phyloP scores from a whole-genome alignment of 2,329 filamentous ascomycete species.

The Ophiosphaerella korrae region DNA sequence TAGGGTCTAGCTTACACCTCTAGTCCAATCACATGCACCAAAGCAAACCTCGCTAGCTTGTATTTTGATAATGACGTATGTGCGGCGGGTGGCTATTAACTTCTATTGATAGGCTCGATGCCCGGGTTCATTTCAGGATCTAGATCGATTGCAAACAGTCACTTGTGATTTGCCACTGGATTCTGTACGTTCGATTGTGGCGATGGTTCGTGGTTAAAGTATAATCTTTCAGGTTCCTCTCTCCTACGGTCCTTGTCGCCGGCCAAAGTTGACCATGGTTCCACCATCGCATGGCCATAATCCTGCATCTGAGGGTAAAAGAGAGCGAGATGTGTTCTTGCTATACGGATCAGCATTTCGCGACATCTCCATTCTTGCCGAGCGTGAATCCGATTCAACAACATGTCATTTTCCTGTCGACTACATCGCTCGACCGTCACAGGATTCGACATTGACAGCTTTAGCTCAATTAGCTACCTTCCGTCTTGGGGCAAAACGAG shows the following conservation, averaged over 20 bases:
- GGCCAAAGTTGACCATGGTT: not conserved
- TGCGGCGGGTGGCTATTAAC: too few species aligned
- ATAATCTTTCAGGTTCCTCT: not conserved
- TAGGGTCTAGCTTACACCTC: too few species aligned
- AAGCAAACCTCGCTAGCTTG: too few species aligned
- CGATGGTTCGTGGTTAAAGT: too few species aligned
- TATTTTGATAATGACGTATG: too few species aligned
- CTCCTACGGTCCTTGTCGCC: not conserved
- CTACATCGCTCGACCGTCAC: conserved; percentile 25
- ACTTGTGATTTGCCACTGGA: not conserved
- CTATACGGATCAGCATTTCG: conserved; percentile 33
- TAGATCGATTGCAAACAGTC: too few species aligned
- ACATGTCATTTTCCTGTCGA: conserved; percentile 10
- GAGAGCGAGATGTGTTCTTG: conserved; percentile 34
- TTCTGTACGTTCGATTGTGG: not conserved
- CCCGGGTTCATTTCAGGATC: too few species aligned
- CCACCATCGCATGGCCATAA: not conserved
- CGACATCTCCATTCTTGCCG: conserved; percentile 26
- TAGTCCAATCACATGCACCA: too few species aligned
- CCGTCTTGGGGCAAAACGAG: conserved; percentile 37
- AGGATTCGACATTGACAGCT: conserved; percentile 39
- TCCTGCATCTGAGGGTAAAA: conserved; percentile 10
- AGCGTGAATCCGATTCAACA: conserved; percentile 5
- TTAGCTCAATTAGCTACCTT: conserved; percentile 45
- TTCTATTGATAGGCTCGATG: too few species aligned